Evolutionary conservation across 805 yeast genomes (phyloP).

Genomic region (Barnettozyma wickerhamii): DNA sequence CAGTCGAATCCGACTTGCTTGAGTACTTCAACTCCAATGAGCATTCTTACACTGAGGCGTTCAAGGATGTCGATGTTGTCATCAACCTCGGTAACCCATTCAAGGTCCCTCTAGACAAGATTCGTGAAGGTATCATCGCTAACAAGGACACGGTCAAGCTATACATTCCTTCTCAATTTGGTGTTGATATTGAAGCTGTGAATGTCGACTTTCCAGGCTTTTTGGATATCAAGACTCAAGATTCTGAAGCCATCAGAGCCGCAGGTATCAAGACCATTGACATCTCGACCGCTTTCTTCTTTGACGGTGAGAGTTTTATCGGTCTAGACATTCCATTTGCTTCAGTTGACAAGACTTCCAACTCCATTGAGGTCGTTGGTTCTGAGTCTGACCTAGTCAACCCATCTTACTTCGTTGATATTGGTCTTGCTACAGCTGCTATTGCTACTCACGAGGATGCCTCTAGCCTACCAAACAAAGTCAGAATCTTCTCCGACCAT

Average conservation of each 20-base stretch:
- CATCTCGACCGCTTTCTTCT: constrained; percentile 38
- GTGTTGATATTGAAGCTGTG: constrained; percentile 36
- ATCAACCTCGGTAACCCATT: constrained; percentile 37
- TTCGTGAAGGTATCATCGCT: constrained; percentile 37
- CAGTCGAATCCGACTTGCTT: constrained; percentile 1
- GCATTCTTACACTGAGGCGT: constrained; percentile 29
- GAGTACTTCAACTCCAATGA: constrained; percentile 13
- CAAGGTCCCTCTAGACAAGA: constrained; percentile 28
- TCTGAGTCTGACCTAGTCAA: constrained; percentile 34
- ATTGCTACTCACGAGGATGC: constrained; percentile 34
- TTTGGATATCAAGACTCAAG: constrained; percentile 29
- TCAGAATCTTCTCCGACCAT: constrained; percentile 40
- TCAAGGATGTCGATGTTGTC: constrained; percentile 48
- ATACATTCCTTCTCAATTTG: constrained; percentile 60
- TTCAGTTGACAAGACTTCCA: constrained; percentile 33
- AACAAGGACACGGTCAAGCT: constrained; percentile 44
- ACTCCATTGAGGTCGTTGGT: constrained; percentile 30
- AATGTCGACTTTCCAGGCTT: constrained; percentile 32
- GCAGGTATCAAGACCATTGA: constrained; percentile 46
- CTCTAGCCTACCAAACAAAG: constrained; percentile 36
- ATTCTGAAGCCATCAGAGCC: constrained; percentile 35
- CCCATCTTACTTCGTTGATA: constrained; percentile 35
- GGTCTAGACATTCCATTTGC: constrained; percentile 22
- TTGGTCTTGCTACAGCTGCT: constrained; percentile 41
- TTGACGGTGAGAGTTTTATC: constrained; percentile 27